These are phyloP conservation scores for Hericium coralloides DNA, from an alignment of 768 basidiomycete genomes.

Conservation along the genomic window DNA sequence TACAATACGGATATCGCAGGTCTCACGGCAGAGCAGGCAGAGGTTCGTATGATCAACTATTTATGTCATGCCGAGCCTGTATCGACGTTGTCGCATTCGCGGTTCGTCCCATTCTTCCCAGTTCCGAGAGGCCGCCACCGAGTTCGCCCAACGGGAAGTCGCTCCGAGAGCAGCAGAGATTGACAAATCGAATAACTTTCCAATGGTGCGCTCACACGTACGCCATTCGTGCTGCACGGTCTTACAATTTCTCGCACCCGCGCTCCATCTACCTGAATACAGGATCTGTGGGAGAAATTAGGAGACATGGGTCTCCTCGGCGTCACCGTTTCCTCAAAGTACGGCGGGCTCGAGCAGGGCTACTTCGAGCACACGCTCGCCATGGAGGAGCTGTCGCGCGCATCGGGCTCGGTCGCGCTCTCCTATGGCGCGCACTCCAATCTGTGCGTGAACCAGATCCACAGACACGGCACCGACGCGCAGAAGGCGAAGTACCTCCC, in stretches of 20 bases:
- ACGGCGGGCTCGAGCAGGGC: slow-evolving; percentile 76
- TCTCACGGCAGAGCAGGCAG: slow-evolving; percentile 69
- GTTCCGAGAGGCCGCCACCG: slow-evolving; percentile 74
- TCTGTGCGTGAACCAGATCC: slow-evolving; percentile 65
- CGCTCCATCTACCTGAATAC: neutral
- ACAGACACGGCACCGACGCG: slow-evolving; percentile 71
- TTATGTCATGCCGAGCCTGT: neutral
- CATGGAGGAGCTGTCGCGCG: slow-evolving; percentile 89
- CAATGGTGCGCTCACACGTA: slow-evolving; percentile 38
- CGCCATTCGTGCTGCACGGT: too few species aligned
- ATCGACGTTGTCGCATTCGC: neutral
- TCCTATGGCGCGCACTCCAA: slow-evolving; percentile 93
- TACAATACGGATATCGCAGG: slow-evolving; percentile 71
- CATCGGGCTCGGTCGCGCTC: slow-evolving; percentile 87
- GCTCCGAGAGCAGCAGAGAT: slow-evolving; percentile 82
- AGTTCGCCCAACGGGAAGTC: slow-evolving; percentile 78
- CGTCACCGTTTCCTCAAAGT: slow-evolving; percentile 70
- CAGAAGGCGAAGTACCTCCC: slow-evolving; percentile 85
- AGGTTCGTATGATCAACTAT: slow-evolving; percentile 36
- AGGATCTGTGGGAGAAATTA: slow-evolving; percentile 86
- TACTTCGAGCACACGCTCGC: slow-evolving; percentile 86
- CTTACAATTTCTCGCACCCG: neutral
- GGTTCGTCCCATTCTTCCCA: slow-evolving; percentile 20
- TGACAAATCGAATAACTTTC: slow-evolving; percentile 79
- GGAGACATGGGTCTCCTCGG: slow-evolving; percentile 91